Evolutionary conservation across 2,329 filamentous ascomycete species (phyloP).

Genomic region (Harringtonia lauricola): DNA sequence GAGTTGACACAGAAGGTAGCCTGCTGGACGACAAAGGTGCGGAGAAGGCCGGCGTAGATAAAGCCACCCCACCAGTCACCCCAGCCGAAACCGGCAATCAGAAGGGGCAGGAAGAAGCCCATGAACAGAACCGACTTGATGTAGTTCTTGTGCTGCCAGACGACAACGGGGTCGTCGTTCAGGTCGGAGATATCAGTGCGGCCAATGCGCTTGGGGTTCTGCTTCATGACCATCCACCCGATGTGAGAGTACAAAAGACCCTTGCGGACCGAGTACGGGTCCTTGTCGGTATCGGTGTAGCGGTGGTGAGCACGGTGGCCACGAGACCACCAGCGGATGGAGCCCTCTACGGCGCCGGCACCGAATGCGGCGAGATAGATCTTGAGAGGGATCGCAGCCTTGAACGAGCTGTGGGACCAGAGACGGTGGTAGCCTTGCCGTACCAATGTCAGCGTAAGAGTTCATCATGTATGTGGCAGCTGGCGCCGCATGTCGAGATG

Average conservation of each 20-base stretch:
- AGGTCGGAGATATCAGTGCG: constrained; percentile 81
- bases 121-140: constrained; percentile 69
- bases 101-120: constrained; percentile 63
- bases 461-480: no score
- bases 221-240: constrained; percentile 89
- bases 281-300: constrained; percentile 87
- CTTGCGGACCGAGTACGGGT: constrained; percentile 85
- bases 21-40: constrained; percentile 84
- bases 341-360: constrained; percentile 75
- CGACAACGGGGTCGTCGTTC: constrained; percentile 74
- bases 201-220: constrained; percentile 81
- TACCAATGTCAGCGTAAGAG: background rate
- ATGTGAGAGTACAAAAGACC: constrained; percentile 75
- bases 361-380: constrained; percentile 75
- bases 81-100: constrained; percentile 70
- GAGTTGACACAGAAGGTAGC: constrained; percentile 92
- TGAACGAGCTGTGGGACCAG: constrained; percentile 80
- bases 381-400: constrained; percentile 62
- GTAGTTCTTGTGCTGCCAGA: constrained; percentile 84
- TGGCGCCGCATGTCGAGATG: no score
- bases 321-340: constrained; percentile 80
- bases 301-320: constrained; percentile 82
- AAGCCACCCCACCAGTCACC: constrained; percentile 73
- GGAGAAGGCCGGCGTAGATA: constrained; percentile 74
- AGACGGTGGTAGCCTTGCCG: constrained; percentile 60